These are phyloP conservation scores for Ottelia alismoides DNA, from an alignment of 106 monocot genomes.

Conservation along the genomic window DNA sequence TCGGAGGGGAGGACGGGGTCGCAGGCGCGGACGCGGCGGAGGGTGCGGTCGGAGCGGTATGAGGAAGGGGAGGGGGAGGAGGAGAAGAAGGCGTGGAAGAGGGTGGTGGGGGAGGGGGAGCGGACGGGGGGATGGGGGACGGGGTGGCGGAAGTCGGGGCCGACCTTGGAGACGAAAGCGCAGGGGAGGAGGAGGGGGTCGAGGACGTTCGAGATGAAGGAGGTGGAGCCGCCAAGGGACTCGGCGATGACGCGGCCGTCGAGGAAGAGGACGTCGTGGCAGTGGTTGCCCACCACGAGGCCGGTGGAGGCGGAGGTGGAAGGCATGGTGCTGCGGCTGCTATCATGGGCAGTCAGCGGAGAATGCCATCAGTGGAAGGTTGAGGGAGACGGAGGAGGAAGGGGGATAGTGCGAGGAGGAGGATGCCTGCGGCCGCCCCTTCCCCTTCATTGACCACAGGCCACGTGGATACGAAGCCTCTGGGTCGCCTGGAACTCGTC, in stretches of 20 bases:
- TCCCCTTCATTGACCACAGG: no score
- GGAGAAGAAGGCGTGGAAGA: conserved; percentile 76
- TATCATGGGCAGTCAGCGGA: no score
- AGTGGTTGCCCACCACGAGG: conserved; percentile 79
- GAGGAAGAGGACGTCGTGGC: conserved; percentile 81
- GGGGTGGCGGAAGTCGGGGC: conserved; percentile 46
- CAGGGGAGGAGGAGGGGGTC: conserved; percentile 16
- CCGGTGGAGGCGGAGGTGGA: no score
- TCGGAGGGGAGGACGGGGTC: conserved; percentile 68
- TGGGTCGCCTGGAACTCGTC: no score
- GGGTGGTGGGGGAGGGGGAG: conserved; percentile 41
- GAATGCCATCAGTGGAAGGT: no score
- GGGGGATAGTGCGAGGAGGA: no score
- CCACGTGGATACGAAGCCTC: no score
- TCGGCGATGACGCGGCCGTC: conserved; percentile 34
- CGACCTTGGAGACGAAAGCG: conserved; percentile 56
- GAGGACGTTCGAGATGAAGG: conserved; percentile 86
- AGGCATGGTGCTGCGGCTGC: no score
- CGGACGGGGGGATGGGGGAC: conserved; percentile 22
- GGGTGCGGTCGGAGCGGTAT: conserved; percentile 37
- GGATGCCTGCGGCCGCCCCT: no score
- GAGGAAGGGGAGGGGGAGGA: neutral
- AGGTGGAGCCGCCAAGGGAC: conserved; percentile 69
- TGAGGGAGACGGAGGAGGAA: no score
- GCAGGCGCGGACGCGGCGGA: conserved; percentile 50